Evolutionary conservation across 257 asterid genomes (phyloP).

Genomic region (Orobanche coerulescens): DNA sequence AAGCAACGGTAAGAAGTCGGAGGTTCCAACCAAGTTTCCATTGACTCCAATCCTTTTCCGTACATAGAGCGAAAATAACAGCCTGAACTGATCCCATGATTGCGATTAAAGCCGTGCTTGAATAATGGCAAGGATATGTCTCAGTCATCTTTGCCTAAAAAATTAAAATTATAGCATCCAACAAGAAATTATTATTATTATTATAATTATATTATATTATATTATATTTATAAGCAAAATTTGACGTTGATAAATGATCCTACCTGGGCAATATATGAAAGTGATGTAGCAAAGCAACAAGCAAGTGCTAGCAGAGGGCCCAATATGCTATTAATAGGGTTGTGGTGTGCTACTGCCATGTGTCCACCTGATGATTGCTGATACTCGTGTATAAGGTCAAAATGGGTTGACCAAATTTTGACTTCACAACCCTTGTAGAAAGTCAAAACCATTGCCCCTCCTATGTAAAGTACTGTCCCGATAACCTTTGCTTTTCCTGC

Average conservation of each 20-base stretch:
- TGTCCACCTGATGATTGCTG: slow-evolving; percentile 25
- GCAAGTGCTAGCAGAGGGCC: slow-evolving; percentile 47
- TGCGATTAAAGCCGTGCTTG: slow-evolving; percentile 63
- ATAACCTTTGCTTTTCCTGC: slow-evolving; percentile 54
- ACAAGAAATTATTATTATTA: background rate
- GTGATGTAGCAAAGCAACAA: slow-evolving; percentile 30
- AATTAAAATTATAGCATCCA: background rate
- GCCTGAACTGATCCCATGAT: slow-evolving; percentile 57
- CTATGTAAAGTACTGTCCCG: slow-evolving; percentile 52
- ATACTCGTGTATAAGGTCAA: slow-evolving; percentile 21
- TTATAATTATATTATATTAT: too few relatives aligned
- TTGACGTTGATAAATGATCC: too few relatives aligned
- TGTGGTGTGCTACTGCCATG: slow-evolving; percentile 26
- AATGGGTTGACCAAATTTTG: slow-evolving; percentile 34
- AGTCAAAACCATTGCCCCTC: slow-evolving; percentile 74
- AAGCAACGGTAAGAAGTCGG: slow-evolving; percentile 42
- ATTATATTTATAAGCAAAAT: too few relatives aligned
- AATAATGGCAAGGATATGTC: slow-evolving; percentile 56
- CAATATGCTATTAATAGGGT: slow-evolving; percentile 18
- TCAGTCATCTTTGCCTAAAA: slow-evolving; percentile 47
- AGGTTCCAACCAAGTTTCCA: slow-evolving; percentile 70
- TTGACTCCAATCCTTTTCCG: slow-evolving; percentile 40
- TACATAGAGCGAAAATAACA: slow-evolving; percentile 36
- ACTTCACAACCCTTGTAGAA: slow-evolving; percentile 48
- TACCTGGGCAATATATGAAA: slow-evolving; percentile 60